These are phyloP conservation scores for Erodium moschatum DNA, from an alignment of 441 rosid genomes.

Conservation along the genomic window DNA sequence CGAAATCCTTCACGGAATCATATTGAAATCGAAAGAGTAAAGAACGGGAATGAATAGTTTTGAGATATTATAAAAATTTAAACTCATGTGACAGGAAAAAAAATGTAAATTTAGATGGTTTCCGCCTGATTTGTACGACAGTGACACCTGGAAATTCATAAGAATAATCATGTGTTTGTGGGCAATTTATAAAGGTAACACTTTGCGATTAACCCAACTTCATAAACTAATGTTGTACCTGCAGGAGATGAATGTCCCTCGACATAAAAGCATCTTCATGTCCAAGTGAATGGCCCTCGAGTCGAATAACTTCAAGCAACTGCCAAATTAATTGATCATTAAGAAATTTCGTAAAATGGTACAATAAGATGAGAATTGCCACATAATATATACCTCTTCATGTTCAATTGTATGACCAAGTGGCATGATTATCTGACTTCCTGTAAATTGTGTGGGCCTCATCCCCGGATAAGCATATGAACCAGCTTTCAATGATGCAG, in stretches of 20 bases:
- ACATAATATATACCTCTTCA: conserved; percentile 55
- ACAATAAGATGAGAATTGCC: neutral
- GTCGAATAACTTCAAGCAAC: conserved; percentile 87
- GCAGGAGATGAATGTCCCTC: conserved; percentile 85
- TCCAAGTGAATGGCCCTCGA: conserved; percentile 84
- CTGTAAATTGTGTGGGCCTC: conserved; percentile 88
- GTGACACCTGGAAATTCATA: too few species aligned
- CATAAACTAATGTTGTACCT: conserved; percentile 34
- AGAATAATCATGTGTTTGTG: too few species aligned
- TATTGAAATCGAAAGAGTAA: too few species aligned
- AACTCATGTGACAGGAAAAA: too few species aligned
- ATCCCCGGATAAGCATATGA: conserved; percentile 75
- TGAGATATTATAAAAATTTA: too few species aligned
- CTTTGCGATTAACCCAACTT: too few species aligned
- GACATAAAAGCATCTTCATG: conserved; percentile 89
- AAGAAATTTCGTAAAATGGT: neutral
- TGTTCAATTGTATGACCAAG: conserved; percentile 94
- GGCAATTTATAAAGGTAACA: too few species aligned
- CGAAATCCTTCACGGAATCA: too few species aligned
- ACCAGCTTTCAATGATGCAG: conserved; percentile 70
- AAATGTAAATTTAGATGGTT: too few species aligned
- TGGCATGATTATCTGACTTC: conserved; percentile 92
- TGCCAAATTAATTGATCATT: conserved; percentile 23
- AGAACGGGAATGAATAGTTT: too few species aligned
- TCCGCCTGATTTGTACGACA: too few species aligned